Evolutionary conservation across 805 yeast genomes (phyloP).

Genomic region (Pichia deserticola): DNA sequence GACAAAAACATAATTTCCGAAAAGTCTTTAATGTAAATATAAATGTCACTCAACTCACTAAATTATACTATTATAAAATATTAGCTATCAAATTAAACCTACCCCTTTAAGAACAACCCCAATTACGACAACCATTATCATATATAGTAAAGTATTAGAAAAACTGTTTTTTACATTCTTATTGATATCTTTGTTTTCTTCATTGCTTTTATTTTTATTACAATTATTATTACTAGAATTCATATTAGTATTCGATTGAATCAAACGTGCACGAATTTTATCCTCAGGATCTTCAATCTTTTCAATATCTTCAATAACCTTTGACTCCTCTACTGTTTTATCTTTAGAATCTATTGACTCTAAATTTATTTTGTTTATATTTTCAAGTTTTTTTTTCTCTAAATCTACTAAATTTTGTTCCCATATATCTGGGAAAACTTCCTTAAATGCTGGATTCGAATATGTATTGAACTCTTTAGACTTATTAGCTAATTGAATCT

Average conservation of each 20-base stretch:
- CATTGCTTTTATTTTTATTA: too few relatives aligned
- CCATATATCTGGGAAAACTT: conserved; percentile 64
- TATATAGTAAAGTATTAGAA: neutral
- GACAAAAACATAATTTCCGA: too few relatives aligned
- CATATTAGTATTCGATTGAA: neutral
- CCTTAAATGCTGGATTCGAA: conserved; percentile 48
- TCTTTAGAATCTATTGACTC: conserved; percentile 30
- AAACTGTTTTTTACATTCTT: neutral
- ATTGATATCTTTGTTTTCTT: neutral
- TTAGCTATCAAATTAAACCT: too few relatives aligned
- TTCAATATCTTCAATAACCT: conserved; percentile 23
- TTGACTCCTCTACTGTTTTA: conserved; percentile 3
- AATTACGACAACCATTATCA: neutral
- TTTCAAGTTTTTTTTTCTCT: conserved; percentile 9
- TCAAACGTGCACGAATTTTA: conserved; percentile 42
- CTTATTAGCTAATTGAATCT: conserved; percentile 47
- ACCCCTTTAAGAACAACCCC: neutral
- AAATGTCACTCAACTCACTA: too few relatives aligned
- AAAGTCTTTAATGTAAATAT: too few relatives aligned
- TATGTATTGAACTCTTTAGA: conserved; percentile 54
- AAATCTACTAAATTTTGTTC: conserved; percentile 34
- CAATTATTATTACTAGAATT: too few relatives aligned
- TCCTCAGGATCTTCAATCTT: conserved; percentile 60
- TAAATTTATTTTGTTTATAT: neutral
- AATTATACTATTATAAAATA: too few relatives aligned